A percentile compares a stretch with the other conserved stretches of the same genome.
Evolutionary conservation across 2,329 filamentous ascomycete species (phyloP).

Genomic region (Berkeleyomyces rouxiae): DNA sequence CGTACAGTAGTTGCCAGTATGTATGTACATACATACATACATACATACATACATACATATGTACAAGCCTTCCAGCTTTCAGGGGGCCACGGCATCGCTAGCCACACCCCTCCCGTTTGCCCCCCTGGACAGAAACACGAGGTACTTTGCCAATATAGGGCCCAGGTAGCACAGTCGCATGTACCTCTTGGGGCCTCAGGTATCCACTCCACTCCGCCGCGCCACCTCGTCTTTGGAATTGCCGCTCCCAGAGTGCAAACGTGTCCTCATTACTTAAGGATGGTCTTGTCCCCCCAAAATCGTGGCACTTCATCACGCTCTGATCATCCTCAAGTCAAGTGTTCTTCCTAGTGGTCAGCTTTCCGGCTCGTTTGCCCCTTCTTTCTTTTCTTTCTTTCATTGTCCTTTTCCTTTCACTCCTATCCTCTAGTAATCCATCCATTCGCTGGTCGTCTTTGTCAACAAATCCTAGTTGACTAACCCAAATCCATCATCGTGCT

Average conservation of each 20-base stretch:
- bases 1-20: no score
- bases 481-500: constrained; percentile 5
- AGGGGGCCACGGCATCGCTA: constrained; percentile 4
- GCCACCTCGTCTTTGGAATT: not conserved
- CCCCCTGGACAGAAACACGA: not conserved
- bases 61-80: not conserved
- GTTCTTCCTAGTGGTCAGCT: constrained; percentile 6
- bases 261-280: constrained; percentile 15
- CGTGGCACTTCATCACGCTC: not conserved
- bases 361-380: not conserved
- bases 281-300: constrained; percentile 6
- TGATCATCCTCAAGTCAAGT: constrained; percentile 12
- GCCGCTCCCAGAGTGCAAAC: constrained; percentile 10
- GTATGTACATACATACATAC: not conserved
- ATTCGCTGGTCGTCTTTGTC: not conserved
- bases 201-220: not conserved
- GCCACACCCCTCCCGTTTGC: constrained; percentile 1
- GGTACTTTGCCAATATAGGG: constrained; percentile 7
- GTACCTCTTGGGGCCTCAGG: constrained; percentile 13
- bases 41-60: not conserved
- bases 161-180: not conserved
- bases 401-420: not conserved
- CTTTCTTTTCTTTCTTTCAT: not conserved
- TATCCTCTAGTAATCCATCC: not conserved
- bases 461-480: not conserved